Conservation (phyloP, 164 flowering plant genomes). For the Dillenia suffruticosa region DNA sequence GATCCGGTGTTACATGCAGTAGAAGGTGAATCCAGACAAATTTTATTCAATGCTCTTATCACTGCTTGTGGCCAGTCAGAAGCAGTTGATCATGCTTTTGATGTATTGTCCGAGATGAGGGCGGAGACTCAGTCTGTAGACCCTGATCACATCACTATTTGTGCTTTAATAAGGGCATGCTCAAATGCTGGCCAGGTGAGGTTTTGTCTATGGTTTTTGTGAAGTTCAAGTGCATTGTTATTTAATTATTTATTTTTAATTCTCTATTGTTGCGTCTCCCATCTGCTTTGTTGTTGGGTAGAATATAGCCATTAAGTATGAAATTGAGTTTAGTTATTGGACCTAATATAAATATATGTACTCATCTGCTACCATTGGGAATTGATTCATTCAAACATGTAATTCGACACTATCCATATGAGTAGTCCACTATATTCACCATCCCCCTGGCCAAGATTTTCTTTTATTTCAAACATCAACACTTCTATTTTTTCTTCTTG, state of each 20-base stretch:
- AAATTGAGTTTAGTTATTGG: too few relatives aligned
- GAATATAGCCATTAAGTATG: too few relatives aligned
- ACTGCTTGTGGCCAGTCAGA: slow-evolving; percentile 96
- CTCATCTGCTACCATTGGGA: too few relatives aligned
- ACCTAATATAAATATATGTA: too few relatives aligned
- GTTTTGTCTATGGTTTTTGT: slow-evolving; percentile 9
- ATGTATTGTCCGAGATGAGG: slow-evolving; percentile 88
- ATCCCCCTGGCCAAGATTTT: too few relatives aligned
- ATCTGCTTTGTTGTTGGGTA: too few relatives aligned
- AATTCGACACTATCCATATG: too few relatives aligned
- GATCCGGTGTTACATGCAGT: slow-evolving; percentile 54
- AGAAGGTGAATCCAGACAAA: slow-evolving; percentile 98
- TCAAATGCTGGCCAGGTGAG: slow-evolving; percentile 79
- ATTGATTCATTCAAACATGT: too few relatives aligned
- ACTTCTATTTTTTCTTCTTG: too few relatives aligned
- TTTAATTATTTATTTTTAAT: background rate
- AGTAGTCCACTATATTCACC: too few relatives aligned
- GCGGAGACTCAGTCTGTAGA: slow-evolving; percentile 70
- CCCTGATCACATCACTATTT: slow-evolving; percentile 90
- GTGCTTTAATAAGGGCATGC: slow-evolving; percentile 89
- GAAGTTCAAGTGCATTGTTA: slow-evolving; percentile 30
- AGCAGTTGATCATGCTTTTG: slow-evolving; percentile 97
- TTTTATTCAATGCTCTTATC: slow-evolving; percentile 95
- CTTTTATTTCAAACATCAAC: too few relatives aligned
- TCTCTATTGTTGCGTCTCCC: too few relatives aligned